These are phyloP conservation scores for Nitzschia sp. DNA, from an alignment of 108 stramenopile genomes.

Conservation along the genomic window DNA sequence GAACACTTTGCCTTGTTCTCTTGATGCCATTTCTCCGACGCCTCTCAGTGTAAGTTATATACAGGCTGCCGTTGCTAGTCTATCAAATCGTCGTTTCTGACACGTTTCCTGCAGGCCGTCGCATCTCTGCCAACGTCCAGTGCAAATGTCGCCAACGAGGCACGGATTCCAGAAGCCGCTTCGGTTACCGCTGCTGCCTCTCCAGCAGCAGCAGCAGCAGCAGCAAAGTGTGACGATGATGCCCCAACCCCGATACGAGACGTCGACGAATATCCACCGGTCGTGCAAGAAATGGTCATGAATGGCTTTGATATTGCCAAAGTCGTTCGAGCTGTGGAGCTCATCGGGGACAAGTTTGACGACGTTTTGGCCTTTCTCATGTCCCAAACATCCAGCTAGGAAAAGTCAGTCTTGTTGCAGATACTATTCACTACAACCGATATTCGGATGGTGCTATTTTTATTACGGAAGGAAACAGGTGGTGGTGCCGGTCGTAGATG, in stretches of 20 bases:
- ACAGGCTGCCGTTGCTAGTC: neutral
- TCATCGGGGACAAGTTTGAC: constrained; percentile 85
- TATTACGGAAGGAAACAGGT: too few species aligned
- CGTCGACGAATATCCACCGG: constrained; percentile 71
- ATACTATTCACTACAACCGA: too few species aligned
- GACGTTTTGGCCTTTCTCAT: constrained; percentile 70
- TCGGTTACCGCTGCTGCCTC: constrained; percentile 24
- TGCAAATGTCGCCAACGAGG: neutral
- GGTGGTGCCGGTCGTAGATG: too few species aligned
- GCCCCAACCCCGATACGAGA: constrained; percentile 2
- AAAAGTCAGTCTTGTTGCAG: too few species aligned
- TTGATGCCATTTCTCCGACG: neutral
- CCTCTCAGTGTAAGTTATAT: constrained; percentile 3
- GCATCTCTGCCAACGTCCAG: constrained; percentile 18
- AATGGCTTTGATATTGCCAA: constrained; percentile 78
- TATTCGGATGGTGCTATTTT: too few species aligned
- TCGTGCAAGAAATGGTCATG: constrained; percentile 84
- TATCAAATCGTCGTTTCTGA: neutral
- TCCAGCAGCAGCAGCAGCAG: constrained; percentile 26
- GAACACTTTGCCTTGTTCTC: neutral
- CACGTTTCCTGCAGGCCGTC: neutral
- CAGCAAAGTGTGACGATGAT: constrained; percentile 1
- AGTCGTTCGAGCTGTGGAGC: constrained; percentile 75
- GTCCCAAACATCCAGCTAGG: too few species aligned
- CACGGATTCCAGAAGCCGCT: constrained; percentile 9